Conservation (phyloP, 1,284 basidiomycete species). For the Ustilago esculenta region DNA sequence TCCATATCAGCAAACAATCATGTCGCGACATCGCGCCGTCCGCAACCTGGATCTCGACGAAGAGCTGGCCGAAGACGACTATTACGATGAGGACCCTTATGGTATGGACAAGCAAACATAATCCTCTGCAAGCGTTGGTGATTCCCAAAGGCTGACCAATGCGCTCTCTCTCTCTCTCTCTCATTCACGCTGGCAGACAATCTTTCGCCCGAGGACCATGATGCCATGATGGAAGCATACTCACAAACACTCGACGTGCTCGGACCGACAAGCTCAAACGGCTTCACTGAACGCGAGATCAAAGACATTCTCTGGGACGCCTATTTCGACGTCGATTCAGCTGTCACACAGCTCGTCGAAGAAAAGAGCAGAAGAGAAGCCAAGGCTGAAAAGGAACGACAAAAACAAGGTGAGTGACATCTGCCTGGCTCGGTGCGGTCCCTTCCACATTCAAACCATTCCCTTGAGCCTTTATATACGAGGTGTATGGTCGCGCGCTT, state of each 20-base stretch:
- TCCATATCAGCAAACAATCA: conserved; percentile 17
- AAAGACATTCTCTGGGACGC: conserved; percentile 86
- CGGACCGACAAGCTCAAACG: conserved; percentile 49
- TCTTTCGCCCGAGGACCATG: conserved; percentile 55
- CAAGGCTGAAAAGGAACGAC: conserved; percentile 46
- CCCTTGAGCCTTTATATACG: too few relatives aligned
- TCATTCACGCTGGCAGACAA: conserved; percentile 36
- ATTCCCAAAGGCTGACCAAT: too few relatives aligned
- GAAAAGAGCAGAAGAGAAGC: conserved; percentile 55
- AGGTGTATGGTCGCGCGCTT: conserved; percentile 1
- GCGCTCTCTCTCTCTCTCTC: not conserved
- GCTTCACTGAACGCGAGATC: conserved; percentile 70
- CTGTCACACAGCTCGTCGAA: conserved; percentile 75
- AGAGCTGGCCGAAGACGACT: conserved; percentile 74
- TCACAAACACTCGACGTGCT: conserved; percentile 49
- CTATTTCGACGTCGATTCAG: conserved; percentile 85
- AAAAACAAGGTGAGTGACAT: conserved; percentile 49
- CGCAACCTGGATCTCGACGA: conserved; percentile 88
- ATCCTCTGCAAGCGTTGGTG: not conserved
- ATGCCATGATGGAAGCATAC: conserved; percentile 54
- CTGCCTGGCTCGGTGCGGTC: conserved; percentile 23
- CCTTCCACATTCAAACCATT: conserved; percentile 16
- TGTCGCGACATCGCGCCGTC: conserved; percentile 79
- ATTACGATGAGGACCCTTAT: conserved; percentile 66
- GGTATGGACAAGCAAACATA: conserved; percentile 16